Evolutionary conservation across 2,329 filamentous ascomycete species (phyloP).

Genomic region (Epichloe festucae): DNA sequence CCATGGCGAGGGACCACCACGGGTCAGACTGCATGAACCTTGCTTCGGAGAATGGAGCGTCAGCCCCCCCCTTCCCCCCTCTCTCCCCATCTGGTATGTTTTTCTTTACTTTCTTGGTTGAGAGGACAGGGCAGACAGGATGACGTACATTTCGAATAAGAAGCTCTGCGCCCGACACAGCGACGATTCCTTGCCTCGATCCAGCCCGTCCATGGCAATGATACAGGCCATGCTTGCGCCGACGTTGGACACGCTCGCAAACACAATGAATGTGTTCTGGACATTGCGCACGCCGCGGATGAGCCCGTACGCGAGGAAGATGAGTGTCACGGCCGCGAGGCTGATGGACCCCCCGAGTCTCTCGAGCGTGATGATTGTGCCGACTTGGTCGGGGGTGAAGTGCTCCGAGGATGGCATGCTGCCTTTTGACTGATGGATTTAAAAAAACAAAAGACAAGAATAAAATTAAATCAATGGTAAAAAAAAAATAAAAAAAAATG

Average conservation of each 20-base stretch:
- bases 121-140: conserved; percentile 8
- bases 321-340: conserved; percentile 34
- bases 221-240: conserved; percentile 53
- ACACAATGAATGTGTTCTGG: conserved; percentile 49
- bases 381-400: conserved; percentile 24
- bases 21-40: conserved; percentile 67
- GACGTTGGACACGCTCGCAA: conserved; percentile 46
- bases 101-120: accelerated
- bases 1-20: conserved; percentile 72
- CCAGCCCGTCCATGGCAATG: conserved; percentile 54
- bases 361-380: conserved; percentile 34
- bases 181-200: conserved; percentile 35
- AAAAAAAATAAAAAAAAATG: too few relatives aligned
- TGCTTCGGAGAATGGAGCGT: too few relatives aligned
- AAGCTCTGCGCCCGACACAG: conserved; percentile 52
- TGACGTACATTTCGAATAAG: conserved; percentile 52
- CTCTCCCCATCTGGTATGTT: too few relatives aligned
- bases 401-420: conserved; percentile 9
- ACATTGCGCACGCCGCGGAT: conserved; percentile 43
- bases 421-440: too few relatives aligned
- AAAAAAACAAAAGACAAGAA: too few relatives aligned
- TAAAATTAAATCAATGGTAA: too few relatives aligned
- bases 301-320: conserved; percentile 38
- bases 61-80: too few relatives aligned
- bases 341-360: conserved; percentile 43